Percentiles rank a stretch among this genome's conserved stretches.
These are phyloP conservation scores for Candida gorgasii DNA, from an alignment of 805 yeast species.

Conservation along the genomic window DNA sequence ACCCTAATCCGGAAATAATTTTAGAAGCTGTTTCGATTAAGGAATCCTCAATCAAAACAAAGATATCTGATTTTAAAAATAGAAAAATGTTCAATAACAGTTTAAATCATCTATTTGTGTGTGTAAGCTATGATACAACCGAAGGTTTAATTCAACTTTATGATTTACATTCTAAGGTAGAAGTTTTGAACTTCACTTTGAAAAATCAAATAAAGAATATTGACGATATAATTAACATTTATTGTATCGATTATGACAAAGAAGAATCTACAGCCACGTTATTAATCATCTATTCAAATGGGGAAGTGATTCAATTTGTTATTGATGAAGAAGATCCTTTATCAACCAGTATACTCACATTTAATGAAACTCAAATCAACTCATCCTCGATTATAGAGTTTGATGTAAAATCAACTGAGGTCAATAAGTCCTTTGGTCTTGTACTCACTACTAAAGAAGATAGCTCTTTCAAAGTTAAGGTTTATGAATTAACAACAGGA, in stretches of 20 bases:
- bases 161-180: background rate
- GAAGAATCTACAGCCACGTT: constrained; percentile 3
- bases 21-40: constrained; percentile 2
- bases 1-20: constrained; percentile 3
- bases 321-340: constrained; percentile 14
- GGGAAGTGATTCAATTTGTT: constrained; percentile 14
- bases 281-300: constrained; percentile 13
- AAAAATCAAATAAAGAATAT: background rate
- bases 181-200: background rate
- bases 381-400: constrained; percentile 19
- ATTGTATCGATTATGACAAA: constrained; percentile 8
- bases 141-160: constrained; percentile 7
- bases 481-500: constrained; percentile 17
- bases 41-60: background rate
- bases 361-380: background rate
- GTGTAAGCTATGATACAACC: constrained; percentile 13
- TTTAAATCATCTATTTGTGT: constrained; percentile 11
- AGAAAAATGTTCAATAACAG: constrained; percentile 16
- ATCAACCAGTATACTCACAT: background rate
- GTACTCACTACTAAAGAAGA: constrained; percentile 11
- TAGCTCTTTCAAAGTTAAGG: constrained; percentile 13
- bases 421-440: constrained; percentile 19
- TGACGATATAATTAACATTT: constrained; percentile 12
- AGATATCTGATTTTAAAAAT: constrained; percentile 2
- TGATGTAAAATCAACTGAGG: constrained; percentile 9